A percentile compares a stretch with the other conserved stretches of the same genome.
Evolutionary conservation across 106 monocot species (phyloP).

Genomic region (Apostasia ramifera): DNA sequence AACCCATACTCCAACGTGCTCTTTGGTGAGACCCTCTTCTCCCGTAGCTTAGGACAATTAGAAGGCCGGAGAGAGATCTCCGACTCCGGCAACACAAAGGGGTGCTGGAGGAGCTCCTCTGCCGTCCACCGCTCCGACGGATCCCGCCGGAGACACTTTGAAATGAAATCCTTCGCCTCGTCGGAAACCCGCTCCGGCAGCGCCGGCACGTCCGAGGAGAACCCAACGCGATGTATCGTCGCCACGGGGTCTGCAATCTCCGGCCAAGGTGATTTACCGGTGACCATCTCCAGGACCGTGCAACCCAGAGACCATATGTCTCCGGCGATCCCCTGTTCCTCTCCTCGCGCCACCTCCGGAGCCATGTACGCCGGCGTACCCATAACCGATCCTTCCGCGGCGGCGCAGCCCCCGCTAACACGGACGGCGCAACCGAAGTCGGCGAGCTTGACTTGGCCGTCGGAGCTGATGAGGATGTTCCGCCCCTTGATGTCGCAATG

Average conservation of each 20-base stretch:
- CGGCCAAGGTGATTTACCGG: too few relatives aligned
- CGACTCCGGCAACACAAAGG: neutral
- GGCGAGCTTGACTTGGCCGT: too few relatives aligned
- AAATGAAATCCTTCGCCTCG: constrained; percentile 5
- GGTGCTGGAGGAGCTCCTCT: constrained; percentile 1
- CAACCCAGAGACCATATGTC: neutral
- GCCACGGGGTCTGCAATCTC: too few relatives aligned
- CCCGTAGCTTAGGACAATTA: neutral
- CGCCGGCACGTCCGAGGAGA: neutral
- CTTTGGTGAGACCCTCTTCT: neutral
- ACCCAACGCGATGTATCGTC: neutral
- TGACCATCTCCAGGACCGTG: too few relatives aligned
- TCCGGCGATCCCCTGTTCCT: too few relatives aligned
- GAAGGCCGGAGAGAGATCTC: neutral
- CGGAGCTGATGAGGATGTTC: too few relatives aligned
- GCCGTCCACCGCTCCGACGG: constrained; percentile 1
- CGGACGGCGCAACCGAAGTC: constrained; percentile 1
- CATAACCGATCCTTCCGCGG: neutral
- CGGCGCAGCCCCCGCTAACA: neutral
- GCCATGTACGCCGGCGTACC: constrained; percentile 4
- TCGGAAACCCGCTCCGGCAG: neutral
- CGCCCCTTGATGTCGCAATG: too few relatives aligned
- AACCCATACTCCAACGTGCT: neutral
- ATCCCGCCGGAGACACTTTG: constrained; percentile 4
- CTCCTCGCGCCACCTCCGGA: too few relatives aligned